Evolutionary conservation across 1,139 yeast genomes (phyloP).

Genomic region (Yamadazyma diospyri): DNA sequence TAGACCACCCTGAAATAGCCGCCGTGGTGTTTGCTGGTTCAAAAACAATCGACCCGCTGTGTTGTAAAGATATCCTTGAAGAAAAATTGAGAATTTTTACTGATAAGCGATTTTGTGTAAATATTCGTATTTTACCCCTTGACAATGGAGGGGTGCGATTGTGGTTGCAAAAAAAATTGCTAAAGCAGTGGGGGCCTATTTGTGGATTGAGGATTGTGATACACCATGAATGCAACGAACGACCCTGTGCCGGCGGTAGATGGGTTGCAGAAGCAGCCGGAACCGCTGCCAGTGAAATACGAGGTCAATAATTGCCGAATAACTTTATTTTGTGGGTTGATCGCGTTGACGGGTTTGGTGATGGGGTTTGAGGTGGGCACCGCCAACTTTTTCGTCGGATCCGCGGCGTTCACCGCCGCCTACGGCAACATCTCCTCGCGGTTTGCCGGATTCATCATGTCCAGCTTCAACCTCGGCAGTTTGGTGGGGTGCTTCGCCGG

Average conservation of each 20-base stretch:
- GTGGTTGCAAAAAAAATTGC: slow-evolving; percentile 4
- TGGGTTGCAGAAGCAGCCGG: too few species aligned
- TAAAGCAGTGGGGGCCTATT: too few species aligned
- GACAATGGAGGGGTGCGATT: not conserved
- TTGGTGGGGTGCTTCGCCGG: slow-evolving; percentile 22
- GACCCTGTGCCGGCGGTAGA: too few species aligned
- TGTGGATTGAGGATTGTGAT: too few species aligned
- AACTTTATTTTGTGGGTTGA: slow-evolving; percentile 7
- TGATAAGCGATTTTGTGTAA: slow-evolving; percentile 7
- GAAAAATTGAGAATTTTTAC: not conserved
- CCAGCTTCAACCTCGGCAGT: slow-evolving; percentile 29
- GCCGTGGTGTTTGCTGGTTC: too few species aligned
- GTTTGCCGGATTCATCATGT: slow-evolving; percentile 21
- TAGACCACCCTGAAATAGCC: too few species aligned
- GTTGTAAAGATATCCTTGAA: too few species aligned
- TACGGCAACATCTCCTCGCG: slow-evolving; percentile 6
- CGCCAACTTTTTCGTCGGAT: slow-evolving; percentile 20
- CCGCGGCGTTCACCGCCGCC: slow-evolving; percentile 10
- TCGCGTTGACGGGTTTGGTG: slow-evolving; percentile 21
- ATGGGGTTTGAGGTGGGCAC: slow-evolving; percentile 39
- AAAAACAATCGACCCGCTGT: too few species aligned
- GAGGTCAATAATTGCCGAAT: slow-evolving; percentile 6
- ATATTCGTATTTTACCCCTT: slow-evolving; percentile 1
- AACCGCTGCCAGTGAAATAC: too few species aligned
- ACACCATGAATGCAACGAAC: too few species aligned